These are phyloP conservation scores for Podospora didyma DNA, from an alignment of 495 filamentous ascomycete species.

Conservation along the genomic window DNA sequence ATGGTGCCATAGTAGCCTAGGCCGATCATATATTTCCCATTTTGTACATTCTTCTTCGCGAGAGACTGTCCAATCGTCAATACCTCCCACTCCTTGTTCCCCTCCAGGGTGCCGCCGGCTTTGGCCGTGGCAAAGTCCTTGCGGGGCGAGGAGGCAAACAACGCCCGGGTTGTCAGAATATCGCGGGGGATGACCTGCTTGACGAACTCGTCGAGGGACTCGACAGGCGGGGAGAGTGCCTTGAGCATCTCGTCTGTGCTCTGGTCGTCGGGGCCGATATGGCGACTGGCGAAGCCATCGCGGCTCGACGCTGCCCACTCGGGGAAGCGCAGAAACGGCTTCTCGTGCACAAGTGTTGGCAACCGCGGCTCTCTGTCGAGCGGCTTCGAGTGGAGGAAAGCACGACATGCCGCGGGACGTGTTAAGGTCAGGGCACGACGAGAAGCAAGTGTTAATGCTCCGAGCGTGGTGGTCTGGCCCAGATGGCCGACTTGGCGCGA, in stretches of 20 bases:
- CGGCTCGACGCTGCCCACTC: slow-evolving; percentile 27
- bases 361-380: neutral
- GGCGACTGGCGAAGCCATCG: slow-evolving; percentile 75
- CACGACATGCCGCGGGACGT: neutral
- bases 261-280: slow-evolving; percentile 82
- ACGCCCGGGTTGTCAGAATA: slow-evolving; percentile 64
- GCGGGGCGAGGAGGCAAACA: slow-evolving; percentile 19
- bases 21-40: slow-evolving; percentile 70
- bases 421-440: slow-evolving; percentile 7
- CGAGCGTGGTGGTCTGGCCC: slow-evolving; percentile 11
- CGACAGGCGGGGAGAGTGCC: slow-evolving; percentile 68
- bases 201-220: slow-evolving; percentile 81
- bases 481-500: slow-evolving; percentile 24
- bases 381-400: neutral
- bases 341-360: too few relatives aligned
- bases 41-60: slow-evolving; percentile 62
- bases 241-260: slow-evolving; percentile 77
- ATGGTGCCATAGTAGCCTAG: slow-evolving; percentile 83
- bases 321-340: slow-evolving; percentile 12
- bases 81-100: slow-evolving; percentile 36
- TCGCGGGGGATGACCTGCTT: slow-evolving; percentile 78
- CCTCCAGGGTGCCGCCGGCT: slow-evolving; percentile 7
- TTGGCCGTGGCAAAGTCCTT: slow-evolving; percentile 16
- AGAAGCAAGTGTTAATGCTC: slow-evolving; percentile 14
- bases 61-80: slow-evolving; percentile 48